phyloP scores from a whole-genome alignment of 768 basidiomycete genomes.

The Mycena venus region DNA sequence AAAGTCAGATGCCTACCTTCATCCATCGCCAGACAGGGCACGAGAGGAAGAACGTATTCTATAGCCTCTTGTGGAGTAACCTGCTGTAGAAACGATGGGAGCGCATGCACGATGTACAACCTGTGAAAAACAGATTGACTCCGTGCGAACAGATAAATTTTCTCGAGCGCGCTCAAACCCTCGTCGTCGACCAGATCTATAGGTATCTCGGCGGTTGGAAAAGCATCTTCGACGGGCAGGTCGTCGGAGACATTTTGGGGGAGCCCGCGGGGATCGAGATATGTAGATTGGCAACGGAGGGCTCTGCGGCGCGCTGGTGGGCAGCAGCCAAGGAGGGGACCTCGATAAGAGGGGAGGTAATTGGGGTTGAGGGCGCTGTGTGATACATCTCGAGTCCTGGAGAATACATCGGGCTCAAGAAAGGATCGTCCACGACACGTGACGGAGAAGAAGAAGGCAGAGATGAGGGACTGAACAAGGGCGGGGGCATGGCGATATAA shows the following conservation, averaged over 20 bases:
- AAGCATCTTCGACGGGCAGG: conserved; percentile 49
- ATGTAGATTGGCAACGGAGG: conserved; percentile 34
- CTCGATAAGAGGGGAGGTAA: conserved; percentile 48
- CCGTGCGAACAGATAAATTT: conserved; percentile 90
- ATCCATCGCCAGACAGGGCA: conserved; percentile 87
- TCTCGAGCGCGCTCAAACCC: conserved; percentile 86
- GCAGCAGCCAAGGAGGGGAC: conserved; percentile 53
- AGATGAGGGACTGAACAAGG: conserved; percentile 46
- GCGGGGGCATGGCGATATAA: conserved; percentile 49
- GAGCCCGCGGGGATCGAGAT: conserved; percentile 40
- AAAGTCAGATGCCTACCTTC: conserved; percentile 67
- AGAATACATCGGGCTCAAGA: conserved; percentile 53
- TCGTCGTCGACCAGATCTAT: conserved; percentile 78
- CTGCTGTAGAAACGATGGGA: conserved; percentile 81
- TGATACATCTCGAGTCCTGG: conserved; percentile 56
- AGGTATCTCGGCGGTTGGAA: conserved; percentile 51
- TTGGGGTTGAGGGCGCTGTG: conserved; percentile 63
- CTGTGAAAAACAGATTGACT: conserved; percentile 75
- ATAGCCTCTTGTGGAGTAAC: conserved; percentile 91
- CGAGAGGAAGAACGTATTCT: conserved; percentile 93
- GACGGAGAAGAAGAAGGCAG: conserved; percentile 48
- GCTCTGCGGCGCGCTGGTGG: conserved; percentile 51
- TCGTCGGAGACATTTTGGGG: conserved; percentile 16
- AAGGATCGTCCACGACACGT: conserved; percentile 48
- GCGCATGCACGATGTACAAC: conserved; percentile 86